Conservation (phyloP, 768 basidiomycete species). For the Lactifluus hygrophoroides region DNA sequence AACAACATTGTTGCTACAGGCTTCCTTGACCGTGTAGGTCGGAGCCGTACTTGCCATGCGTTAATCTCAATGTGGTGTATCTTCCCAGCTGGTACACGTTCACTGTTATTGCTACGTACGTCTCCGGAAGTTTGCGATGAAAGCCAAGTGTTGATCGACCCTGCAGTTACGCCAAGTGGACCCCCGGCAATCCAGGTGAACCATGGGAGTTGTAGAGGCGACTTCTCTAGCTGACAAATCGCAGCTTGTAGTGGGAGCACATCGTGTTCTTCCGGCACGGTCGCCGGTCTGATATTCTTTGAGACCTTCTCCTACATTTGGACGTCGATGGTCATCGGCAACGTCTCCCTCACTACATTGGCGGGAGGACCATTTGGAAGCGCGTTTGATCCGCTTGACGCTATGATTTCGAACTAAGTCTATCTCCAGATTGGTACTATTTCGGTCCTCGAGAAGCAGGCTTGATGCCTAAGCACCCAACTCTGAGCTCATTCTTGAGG, state of each 20-base stretch:
- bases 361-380: slow-evolving; percentile 71
- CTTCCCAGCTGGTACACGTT: slow-evolving; percentile 68
- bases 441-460: slow-evolving; percentile 65
- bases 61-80: background rate
- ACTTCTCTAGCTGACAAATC: background rate
- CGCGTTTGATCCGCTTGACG: slow-evolving; percentile 17
- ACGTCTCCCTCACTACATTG: slow-evolving; percentile 69
- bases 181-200: slow-evolving; percentile 65
- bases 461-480: slow-evolving; percentile 66
- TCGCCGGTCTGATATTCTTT: slow-evolving; percentile 71
- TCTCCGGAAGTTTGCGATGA: background rate
- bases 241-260: slow-evolving; percentile 42
- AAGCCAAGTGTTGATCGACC: background rate
- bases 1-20: slow-evolving; percentile 59
- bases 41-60: background rate
- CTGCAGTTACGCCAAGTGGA: slow-evolving; percentile 52
- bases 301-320: slow-evolving; percentile 79
- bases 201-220: background rate
- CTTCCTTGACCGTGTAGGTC: slow-evolving; percentile 58
- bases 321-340: slow-evolving; percentile 76
- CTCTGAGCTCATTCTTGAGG: slow-evolving; percentile 58
- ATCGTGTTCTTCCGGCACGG: slow-evolving; percentile 63
- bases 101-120: slow-evolving; percentile 64
- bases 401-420: background rate
- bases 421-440: slow-evolving; percentile 53